Percentiles rank a stretch among this genome's conserved stretches.
Conservation (phyloP, 371 early-diverging fungal species). For the Apophysomyces ossiformis region DNA sequence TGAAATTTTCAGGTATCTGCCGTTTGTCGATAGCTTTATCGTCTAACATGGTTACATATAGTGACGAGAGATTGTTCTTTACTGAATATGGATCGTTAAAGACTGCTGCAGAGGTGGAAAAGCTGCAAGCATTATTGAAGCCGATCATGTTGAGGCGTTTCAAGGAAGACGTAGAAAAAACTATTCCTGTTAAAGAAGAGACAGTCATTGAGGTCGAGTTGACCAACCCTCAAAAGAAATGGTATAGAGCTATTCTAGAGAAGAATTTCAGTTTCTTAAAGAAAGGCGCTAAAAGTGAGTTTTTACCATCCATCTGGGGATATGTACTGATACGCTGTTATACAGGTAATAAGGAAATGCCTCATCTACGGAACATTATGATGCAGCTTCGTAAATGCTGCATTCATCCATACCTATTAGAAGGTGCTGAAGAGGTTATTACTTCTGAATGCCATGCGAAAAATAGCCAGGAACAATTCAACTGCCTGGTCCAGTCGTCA, state of each 20-base stretch:
- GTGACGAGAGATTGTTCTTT: conserved; percentile 72
- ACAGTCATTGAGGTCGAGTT: conserved; percentile 85
- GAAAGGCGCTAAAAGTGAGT: conserved; percentile 60
- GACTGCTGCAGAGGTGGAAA: conserved; percentile 76
- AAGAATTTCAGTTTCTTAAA: conserved; percentile 79
- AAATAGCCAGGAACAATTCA: conserved; percentile 68
- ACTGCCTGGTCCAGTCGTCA: conserved; percentile 79
- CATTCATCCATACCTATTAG: conserved; percentile 81
- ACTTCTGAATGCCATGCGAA: conserved; percentile 59
- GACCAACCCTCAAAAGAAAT: conserved; percentile 82
- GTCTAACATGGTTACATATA: conserved; percentile 14
- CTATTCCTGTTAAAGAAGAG: conserved; percentile 84
- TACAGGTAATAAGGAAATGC: conserved; percentile 52
- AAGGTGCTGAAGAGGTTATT: conserved; percentile 88
- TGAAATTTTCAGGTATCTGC: conserved; percentile 60
- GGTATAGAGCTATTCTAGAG: conserved; percentile 88
- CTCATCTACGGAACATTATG: conserved; percentile 66
- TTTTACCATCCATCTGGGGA: not conserved
- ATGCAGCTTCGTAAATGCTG: conserved; percentile 87
- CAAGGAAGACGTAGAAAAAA: conserved; percentile 85
- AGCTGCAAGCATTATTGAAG: conserved; percentile 66
- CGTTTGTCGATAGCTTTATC: conserved; percentile 6
- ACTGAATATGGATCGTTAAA: conserved; percentile 74
- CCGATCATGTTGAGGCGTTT: conserved; percentile 77
- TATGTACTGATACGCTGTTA: not conserved